Evolutionary conservation across 2,329 filamentous ascomycete genomes (phyloP).

Genomic region (Fusarium bactridioides): DNA sequence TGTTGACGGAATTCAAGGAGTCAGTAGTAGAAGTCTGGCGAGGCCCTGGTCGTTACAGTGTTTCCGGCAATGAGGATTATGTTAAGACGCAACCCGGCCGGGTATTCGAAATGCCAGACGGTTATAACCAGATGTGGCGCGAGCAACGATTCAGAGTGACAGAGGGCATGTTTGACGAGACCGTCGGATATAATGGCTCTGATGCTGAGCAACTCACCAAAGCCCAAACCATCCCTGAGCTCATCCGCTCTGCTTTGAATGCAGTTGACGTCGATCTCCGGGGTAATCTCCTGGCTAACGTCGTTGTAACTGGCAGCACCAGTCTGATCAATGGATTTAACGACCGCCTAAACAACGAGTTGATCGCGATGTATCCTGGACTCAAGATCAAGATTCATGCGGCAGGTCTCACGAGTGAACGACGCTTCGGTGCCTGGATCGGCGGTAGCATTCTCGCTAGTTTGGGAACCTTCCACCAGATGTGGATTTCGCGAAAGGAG

Average conservation of each 20-base stretch:
- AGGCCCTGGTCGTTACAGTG: constrained; percentile 73
- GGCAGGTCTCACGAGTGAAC: constrained; percentile 83
- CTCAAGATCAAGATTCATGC: constrained; percentile 89
- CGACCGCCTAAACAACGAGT: constrained; percentile 86
- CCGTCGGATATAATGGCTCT: constrained; percentile 68
- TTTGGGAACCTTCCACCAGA: constrained; percentile 97
- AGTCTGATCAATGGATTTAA: constrained; percentile 91
- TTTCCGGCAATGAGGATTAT: constrained; percentile 77
- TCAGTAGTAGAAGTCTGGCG: constrained; percentile 94
- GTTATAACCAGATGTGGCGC: constrained; percentile 94
- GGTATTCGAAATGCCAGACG: constrained; percentile 96
- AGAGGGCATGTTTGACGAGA: constrained; percentile 91
- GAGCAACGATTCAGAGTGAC: constrained; percentile 85
- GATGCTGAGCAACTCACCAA: constrained; percentile 64
- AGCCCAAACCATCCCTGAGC: constrained; percentile 81
- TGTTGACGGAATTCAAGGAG: constrained; percentile 96
- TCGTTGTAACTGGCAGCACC: constrained; percentile 90
- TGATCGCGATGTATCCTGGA: constrained; percentile 82
- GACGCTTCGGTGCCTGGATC: constrained; percentile 94
- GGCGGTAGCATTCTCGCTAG: constrained; percentile 95
- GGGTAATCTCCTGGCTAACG: constrained; percentile 82
- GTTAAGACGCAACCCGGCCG: constrained; percentile 77
- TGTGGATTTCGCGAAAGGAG: constrained; percentile 98
- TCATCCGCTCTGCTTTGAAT: constrained; percentile 79
- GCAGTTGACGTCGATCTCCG: constrained; percentile 90